phyloP scores from a whole-genome alignment of 1,284 basidiomycete species.

The Rhodotorula sp. region DNA sequence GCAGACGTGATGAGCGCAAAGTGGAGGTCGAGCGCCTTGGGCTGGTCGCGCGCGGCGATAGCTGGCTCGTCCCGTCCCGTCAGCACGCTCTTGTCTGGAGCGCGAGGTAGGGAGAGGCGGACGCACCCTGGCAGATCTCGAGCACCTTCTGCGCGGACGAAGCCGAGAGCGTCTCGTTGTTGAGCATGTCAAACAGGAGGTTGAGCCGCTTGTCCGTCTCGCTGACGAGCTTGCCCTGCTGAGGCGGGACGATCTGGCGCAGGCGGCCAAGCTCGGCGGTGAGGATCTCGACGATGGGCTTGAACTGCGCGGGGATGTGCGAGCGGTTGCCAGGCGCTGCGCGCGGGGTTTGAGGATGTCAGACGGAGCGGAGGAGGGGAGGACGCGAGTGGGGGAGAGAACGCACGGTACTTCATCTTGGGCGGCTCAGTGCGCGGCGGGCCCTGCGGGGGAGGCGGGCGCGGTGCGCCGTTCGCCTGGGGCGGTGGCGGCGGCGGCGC shows the following conservation, averaged over 20 bases:
- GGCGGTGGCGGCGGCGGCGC: constrained; percentile 3
- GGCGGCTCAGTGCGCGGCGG: constrained; percentile 37
- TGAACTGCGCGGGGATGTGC: constrained; percentile 76
- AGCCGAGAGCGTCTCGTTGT: constrained; percentile 73
- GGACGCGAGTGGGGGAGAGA: not conserved
- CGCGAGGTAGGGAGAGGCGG: not conserved
- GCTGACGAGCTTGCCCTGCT: constrained; percentile 80
- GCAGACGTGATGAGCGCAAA: constrained; percentile 38
- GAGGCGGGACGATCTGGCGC: constrained; percentile 58
- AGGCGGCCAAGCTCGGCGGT: constrained; percentile 23
- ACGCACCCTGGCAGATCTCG: constrained; percentile 48
- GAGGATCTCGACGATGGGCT: constrained; percentile 63
- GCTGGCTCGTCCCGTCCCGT: constrained; percentile 26
- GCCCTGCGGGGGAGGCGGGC: constrained; percentile 3
- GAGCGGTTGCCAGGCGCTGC: constrained; percentile 83
- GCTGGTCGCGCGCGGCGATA: constrained; percentile 41
- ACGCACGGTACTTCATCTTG: constrained; percentile 78
- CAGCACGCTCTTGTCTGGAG: no score
- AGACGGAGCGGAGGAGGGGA: not conserved
- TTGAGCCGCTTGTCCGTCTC: constrained; percentile 87
- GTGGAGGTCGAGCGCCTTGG: constrained; percentile 43
- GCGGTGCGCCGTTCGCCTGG: constrained; percentile 1
- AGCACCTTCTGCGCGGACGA: constrained; percentile 47
- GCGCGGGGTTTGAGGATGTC: constrained; percentile 8
- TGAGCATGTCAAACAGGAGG: constrained; percentile 83